Evolutionary conservation across 352 stramenopile genomes (phyloP).

Genomic region (Salisapilia sapeloensis): DNA sequence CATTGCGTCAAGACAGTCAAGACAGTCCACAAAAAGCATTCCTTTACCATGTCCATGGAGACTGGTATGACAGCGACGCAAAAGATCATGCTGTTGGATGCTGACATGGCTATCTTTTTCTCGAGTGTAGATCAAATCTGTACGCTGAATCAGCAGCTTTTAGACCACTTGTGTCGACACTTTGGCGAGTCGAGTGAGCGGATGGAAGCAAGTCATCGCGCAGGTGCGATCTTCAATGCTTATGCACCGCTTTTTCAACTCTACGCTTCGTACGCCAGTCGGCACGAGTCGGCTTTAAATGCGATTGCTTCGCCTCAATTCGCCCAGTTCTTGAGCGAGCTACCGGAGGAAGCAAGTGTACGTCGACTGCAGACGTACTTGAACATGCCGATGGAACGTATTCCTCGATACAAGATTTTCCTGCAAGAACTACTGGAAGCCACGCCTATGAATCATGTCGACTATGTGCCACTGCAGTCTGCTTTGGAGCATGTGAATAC

Average conservation of each 20-base stretch:
- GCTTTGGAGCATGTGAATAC: conserved; percentile 58
- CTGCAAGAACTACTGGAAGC: conserved; percentile 56
- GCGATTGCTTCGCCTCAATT: conserved; percentile 67
- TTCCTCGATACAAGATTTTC: conserved; percentile 72
- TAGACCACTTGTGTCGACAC: conserved; percentile 72
- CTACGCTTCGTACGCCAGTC: conserved; percentile 73
- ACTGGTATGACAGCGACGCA: conserved; percentile 3
- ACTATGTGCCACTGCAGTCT: conserved; percentile 47
- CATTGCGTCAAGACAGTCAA: conserved; percentile 15
- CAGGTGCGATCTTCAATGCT: conserved; percentile 74
- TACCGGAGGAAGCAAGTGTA: conserved; percentile 39
- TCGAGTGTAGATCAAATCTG: conserved; percentile 79
- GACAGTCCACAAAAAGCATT: no score
- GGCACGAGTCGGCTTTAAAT: conserved; percentile 46
- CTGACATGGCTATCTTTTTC: conserved; percentile 78
- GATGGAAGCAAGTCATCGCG: conserved; percentile 2
- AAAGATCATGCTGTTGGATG: conserved; percentile 61
- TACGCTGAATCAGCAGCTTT: conserved; percentile 73
- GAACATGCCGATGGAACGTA: conserved; percentile 80
- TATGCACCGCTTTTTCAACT: conserved; percentile 74
- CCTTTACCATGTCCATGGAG: conserved; percentile 5
- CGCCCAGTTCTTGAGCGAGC: conserved; percentile 42
- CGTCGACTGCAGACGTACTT: conserved; percentile 53
- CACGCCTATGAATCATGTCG: conserved; percentile 50
- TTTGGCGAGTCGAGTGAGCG: conserved; percentile 27